phyloP scores from a whole-genome alignment of 495 filamentous ascomycete species.

The Penicillium bialowiezense region DNA sequence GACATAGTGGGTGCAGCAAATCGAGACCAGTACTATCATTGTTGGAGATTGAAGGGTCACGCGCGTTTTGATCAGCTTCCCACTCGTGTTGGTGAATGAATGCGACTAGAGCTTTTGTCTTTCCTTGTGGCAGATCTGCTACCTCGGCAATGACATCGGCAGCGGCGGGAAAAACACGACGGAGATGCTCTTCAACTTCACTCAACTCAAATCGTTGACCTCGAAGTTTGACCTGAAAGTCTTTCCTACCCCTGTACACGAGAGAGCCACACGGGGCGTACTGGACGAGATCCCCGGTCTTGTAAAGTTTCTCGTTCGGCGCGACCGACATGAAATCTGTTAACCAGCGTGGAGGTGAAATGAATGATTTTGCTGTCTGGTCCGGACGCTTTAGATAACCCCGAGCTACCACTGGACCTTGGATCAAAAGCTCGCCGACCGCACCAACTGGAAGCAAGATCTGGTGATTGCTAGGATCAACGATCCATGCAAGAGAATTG shows the following conservation, averaged over 20 bases:
- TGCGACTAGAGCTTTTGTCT: background rate
- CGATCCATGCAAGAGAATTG: conserved; percentile 32
- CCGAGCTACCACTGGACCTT: conserved; percentile 39
- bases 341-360: conserved; percentile 10
- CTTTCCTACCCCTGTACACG: conserved; percentile 6
- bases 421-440: conserved; percentile 44
- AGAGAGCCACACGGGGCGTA: conserved; percentile 1
- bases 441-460: conserved; percentile 39
- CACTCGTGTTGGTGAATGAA: background rate
- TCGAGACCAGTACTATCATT: background rate
- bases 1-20: background rate
- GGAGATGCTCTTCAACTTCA: conserved; percentile 2
- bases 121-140: background rate
- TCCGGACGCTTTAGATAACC: conserved; percentile 41
- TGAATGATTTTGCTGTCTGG: conserved; percentile 35
- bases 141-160: conserved; percentile 1
- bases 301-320: conserved; percentile 6
- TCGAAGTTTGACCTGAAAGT: conserved; percentile 7
- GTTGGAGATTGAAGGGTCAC: background rate
- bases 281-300: conserved; percentile 9
- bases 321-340: background rate
- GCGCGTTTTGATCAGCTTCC: background rate
- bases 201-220: conserved; percentile 8
- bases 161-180: background rate
- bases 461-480: conserved; percentile 32